Conservation (phyloP, 2,329 filamentous ascomycete genomes). For the Hymenoscyphus albidus region DNA sequence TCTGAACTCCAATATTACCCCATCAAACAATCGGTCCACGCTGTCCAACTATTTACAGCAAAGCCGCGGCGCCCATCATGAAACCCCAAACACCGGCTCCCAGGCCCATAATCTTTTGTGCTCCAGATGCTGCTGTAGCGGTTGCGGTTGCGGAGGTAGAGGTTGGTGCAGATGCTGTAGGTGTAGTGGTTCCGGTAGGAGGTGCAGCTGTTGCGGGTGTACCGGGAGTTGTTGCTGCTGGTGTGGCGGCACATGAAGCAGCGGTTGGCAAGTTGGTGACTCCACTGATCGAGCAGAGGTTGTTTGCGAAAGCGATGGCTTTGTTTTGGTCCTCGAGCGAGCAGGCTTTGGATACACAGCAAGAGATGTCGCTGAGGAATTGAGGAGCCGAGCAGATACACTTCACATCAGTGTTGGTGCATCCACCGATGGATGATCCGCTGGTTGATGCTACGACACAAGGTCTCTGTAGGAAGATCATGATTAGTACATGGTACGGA, state of each 20-base stretch:
- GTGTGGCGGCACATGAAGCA: slow-evolving; percentile 9
- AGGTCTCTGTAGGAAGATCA: slow-evolving; percentile 27
- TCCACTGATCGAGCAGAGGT: slow-evolving; percentile 35
- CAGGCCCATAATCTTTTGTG: slow-evolving; percentile 23
- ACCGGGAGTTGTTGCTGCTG: slow-evolving; percentile 1
- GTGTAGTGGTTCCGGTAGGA: not conserved
- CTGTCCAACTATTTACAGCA: slow-evolving; percentile 16
- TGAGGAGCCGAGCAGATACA: slow-evolving; percentile 46
- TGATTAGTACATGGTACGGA: not conserved
- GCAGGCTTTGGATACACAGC: slow-evolving; percentile 47
- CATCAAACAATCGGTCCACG: not conserved
- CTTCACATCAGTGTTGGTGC: slow-evolving; percentile 38
- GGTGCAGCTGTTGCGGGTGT: not conserved
- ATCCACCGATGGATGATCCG: slow-evolving; percentile 41
- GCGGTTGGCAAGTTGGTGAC: slow-evolving; percentile 31
- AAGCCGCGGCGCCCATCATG: slow-evolving; percentile 21
- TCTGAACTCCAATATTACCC: not conserved
- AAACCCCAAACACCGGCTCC: slow-evolving; percentile 27
- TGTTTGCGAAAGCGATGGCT: slow-evolving; percentile 35
- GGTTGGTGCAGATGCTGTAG: not conserved
- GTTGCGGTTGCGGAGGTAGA: not conserved
- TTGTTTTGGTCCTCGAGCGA: slow-evolving; percentile 37
- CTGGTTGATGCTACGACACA: slow-evolving; percentile 37
- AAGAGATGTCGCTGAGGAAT: slow-evolving; percentile 47
- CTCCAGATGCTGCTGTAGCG: slow-evolving; percentile 18